A percentile compares a stretch with the other conserved stretches of the same genome.
These are phyloP conservation scores for Lachnellula occidentalis DNA, from an alignment of 2,329 filamentous ascomycete genomes.

Conservation along the genomic window DNA sequence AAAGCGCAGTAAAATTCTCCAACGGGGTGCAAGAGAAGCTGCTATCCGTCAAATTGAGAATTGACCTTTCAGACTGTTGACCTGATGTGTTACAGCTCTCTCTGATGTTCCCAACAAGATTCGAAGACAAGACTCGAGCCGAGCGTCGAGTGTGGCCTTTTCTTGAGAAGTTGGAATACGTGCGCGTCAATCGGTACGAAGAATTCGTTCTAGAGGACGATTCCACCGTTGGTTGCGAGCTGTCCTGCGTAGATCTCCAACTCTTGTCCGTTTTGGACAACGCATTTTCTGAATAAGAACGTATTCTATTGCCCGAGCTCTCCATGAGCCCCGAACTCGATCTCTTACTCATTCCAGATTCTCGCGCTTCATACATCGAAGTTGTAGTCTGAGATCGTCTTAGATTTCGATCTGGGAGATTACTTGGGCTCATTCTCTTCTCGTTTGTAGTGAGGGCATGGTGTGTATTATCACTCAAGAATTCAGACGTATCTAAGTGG, in stretches of 20 bases:
- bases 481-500: slow-evolving; percentile 23
- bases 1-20: slow-evolving; percentile 20
- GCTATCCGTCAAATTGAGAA: slow-evolving; percentile 22
- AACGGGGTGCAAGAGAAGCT: slow-evolving; percentile 22
- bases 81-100: slow-evolving; percentile 6
- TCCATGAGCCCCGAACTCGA: background rate
- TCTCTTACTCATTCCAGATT: slow-evolving; percentile 10
- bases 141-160: slow-evolving; percentile 24
- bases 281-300: slow-evolving; percentile 25
- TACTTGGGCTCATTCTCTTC: slow-evolving; percentile 2
- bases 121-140: slow-evolving; percentile 10
- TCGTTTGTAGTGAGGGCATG: slow-evolving; percentile 10
- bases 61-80: background rate
- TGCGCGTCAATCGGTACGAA: slow-evolving; percentile 14
- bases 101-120: slow-evolving; percentile 7
- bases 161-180: slow-evolving; percentile 27
- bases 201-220: slow-evolving; percentile 19
- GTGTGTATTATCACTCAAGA: slow-evolving; percentile 3
- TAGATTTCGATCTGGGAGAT: slow-evolving; percentile 3
- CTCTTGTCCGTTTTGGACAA: slow-evolving; percentile 18
- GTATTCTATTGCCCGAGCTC: slow-evolving; percentile 8
- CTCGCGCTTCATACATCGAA: slow-evolving; percentile 6
- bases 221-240: slow-evolving; percentile 12
- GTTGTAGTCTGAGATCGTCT: slow-evolving; percentile 16
- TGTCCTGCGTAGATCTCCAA: slow-evolving; percentile 26